Conservation (phyloP, 495 filamentous ascomycete genomes). For the Trichocladium antarcticum region DNA sequence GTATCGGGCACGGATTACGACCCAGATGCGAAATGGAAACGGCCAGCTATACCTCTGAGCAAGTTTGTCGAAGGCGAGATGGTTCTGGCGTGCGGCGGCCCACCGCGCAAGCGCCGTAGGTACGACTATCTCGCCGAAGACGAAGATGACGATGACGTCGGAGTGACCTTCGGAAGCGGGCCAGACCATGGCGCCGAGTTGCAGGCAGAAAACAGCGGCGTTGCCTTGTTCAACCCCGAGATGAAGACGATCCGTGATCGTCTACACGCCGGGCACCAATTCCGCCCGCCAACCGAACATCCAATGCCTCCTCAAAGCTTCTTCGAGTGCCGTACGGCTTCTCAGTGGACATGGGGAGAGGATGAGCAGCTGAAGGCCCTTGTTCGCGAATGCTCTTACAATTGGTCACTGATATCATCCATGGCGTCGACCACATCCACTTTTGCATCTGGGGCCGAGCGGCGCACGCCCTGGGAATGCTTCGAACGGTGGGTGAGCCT, state of each 20-base stretch:
- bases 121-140: slow-evolving; percentile 66
- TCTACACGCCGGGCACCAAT: slow-evolving; percentile 83
- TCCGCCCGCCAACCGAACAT: slow-evolving; percentile 83
- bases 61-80: slow-evolving; percentile 80
- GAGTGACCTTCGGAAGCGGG: slow-evolving; percentile 35
- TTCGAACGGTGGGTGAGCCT: slow-evolving; percentile 91
- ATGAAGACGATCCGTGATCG: slow-evolving; percentile 84
- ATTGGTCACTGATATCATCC: slow-evolving; percentile 86
- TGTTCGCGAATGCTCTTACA: slow-evolving; percentile 88
- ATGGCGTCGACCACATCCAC: slow-evolving; percentile 61
- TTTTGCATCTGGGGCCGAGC: slow-evolving; percentile 73
- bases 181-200: slow-evolving; percentile 32
- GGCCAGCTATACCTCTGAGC: slow-evolving; percentile 68
- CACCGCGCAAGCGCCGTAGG: slow-evolving; percentile 63
- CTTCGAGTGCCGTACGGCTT: slow-evolving; percentile 73
- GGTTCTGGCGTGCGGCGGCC: slow-evolving; percentile 51
- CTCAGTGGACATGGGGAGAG: slow-evolving; percentile 82
- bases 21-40: slow-evolving; percentile 61
- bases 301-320: slow-evolving; percentile 79
- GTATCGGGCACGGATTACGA: slow-evolving; percentile 45
- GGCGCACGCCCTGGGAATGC: slow-evolving; percentile 95
- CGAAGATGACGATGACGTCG: slow-evolving; percentile 46
- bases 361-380: slow-evolving; percentile 77
- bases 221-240: slow-evolving; percentile 80
- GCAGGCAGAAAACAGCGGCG: slow-evolving; percentile 61